Percentiles rank a stretch among this genome's conserved stretches.
Conservation (phyloP, 768 basidiomycete species). For the Tephrocybe sp. region DNA sequence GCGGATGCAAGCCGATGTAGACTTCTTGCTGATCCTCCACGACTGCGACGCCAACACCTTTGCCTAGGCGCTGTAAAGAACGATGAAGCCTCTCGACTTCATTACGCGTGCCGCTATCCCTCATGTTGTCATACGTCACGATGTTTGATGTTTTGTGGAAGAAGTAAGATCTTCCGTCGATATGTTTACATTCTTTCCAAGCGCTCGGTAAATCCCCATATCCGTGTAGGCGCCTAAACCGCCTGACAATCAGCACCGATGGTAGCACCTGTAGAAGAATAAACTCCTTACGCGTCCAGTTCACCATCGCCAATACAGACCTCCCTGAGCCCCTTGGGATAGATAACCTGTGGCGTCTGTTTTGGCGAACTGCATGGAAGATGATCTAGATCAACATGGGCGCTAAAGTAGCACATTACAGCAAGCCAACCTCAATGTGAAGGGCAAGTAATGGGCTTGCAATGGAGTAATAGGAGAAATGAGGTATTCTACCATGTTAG, state of each 20-base stretch:
- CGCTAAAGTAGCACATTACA: no score
- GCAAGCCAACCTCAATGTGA: no score
- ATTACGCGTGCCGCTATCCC: neutral
- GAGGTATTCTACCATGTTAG: no score
- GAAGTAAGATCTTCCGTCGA: neutral
- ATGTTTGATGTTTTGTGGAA: neutral
- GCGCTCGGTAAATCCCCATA: neutral
- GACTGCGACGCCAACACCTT: neutral
- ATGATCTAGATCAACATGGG: no score
- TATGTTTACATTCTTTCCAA: neutral
- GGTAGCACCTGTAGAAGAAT: no score
- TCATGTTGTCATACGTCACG: conserved; percentile 2
- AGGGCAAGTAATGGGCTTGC: no score
- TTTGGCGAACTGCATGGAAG: no score
- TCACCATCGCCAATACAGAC: no score
- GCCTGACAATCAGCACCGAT: neutral
- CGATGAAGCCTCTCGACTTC: neutral
- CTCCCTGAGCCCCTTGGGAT: no score
- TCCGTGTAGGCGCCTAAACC: neutral
- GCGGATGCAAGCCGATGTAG: conserved; percentile 1
- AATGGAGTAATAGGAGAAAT: no score
- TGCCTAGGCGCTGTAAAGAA: neutral
- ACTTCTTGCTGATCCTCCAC: neutral
- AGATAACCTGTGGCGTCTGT: no score
- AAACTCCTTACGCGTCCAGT: no score